These are phyloP conservation scores for Dictyostelium intermedium DNA, from an alignment of 78 protist genomes.

Conservation along the genomic window DNA sequence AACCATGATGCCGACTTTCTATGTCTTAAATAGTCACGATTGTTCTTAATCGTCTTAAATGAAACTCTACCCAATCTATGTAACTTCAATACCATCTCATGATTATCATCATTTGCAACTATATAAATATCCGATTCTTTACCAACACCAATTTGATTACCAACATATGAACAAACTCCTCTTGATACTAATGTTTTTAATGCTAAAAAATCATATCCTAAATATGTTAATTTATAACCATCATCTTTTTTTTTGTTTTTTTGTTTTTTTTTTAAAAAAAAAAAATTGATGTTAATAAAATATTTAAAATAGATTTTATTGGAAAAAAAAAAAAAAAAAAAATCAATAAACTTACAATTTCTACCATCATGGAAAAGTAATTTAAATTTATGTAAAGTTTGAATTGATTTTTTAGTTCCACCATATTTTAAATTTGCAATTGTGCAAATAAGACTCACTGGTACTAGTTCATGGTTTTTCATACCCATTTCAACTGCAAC, in stretches of 20 bases:
- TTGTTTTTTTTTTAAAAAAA: too few species aligned
- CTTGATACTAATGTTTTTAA: constrained; percentile 90
- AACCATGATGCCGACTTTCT: constrained; percentile 93
- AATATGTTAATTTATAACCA: constrained; percentile 96
- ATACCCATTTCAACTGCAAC: constrained; percentile 95
- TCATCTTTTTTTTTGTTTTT: constrained; percentile 60
- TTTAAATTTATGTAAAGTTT: constrained; percentile 81
- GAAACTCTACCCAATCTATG: constrained; percentile 97
- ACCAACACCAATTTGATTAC: constrained; percentile 98
- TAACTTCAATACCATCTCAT: constrained; percentile 67
- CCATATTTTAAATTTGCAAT: constrained; percentile 90
- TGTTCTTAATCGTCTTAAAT: constrained; percentile 94
- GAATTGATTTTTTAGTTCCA: constrained; percentile 81
- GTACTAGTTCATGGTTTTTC: constrained; percentile 97
- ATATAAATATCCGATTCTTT: constrained; percentile 97
- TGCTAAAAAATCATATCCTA: constrained; percentile 98
- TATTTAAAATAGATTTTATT: too few species aligned
- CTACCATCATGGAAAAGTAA: constrained; percentile 89
- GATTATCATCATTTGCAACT: constrained; percentile 75
- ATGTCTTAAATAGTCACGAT: constrained; percentile 94
- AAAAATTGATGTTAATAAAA: background rate
- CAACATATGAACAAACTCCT: constrained; percentile 87
- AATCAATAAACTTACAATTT: constrained; percentile 50
- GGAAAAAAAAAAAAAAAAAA: background rate
- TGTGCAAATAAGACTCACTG: constrained; percentile 85